A percentile compares a stretch with the other conserved stretches of the same genome.
phyloP scores from a whole-genome alignment of 495 filamentous ascomycete genomes.

The Hyaloscypha finlandica region DNA sequence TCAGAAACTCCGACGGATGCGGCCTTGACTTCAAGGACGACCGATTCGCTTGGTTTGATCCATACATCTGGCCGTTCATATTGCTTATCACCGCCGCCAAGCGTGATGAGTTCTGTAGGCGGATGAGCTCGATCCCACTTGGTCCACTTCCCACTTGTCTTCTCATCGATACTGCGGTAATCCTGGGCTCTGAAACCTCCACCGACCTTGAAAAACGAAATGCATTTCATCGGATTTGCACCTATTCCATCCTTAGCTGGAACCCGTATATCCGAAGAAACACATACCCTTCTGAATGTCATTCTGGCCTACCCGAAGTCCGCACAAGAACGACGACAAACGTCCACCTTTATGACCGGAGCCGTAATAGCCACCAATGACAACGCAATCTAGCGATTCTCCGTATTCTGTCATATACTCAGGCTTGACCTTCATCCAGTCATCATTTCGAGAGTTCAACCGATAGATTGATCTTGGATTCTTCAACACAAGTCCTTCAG shows the following conservation, averaged over 20 bases:
- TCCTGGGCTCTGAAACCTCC: conserved; percentile 88
- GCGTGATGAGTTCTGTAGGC: conserved; percentile 76
- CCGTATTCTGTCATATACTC: conserved; percentile 99
- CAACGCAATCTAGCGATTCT: conserved; percentile 84
- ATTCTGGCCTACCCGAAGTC: conserved; percentile 73
- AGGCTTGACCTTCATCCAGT: conserved; percentile 99
- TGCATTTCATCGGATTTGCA: conserved; percentile 70
- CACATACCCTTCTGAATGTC: conserved; percentile 49
- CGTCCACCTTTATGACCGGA: conserved; percentile 80
- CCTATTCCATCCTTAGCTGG: conserved; percentile 17
- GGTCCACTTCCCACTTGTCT: conserved; percentile 88
- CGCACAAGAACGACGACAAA: conserved; percentile 86
- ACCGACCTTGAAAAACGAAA: conserved; percentile 94
- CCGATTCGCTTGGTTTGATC: conserved; percentile 86
- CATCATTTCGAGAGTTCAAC: conserved; percentile 88
- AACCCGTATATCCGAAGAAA: not conserved
- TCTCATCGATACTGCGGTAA: conserved; percentile 77
- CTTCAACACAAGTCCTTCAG: conserved; percentile 92
- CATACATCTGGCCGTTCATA: conserved; percentile 86
- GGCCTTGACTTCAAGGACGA: conserved; percentile 91
- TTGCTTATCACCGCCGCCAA: conserved; percentile 73
- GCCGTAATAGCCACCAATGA: conserved; percentile 94
- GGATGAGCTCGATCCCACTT: conserved; percentile 81
- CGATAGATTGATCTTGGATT: conserved; percentile 86
- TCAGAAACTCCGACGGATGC: conserved; percentile 74